Evolutionary conservation across 2,329 filamentous ascomycete species (phyloP), one percentile per base, ranked within the genome.

Genomic region (Cercospora janseana): DNA sequence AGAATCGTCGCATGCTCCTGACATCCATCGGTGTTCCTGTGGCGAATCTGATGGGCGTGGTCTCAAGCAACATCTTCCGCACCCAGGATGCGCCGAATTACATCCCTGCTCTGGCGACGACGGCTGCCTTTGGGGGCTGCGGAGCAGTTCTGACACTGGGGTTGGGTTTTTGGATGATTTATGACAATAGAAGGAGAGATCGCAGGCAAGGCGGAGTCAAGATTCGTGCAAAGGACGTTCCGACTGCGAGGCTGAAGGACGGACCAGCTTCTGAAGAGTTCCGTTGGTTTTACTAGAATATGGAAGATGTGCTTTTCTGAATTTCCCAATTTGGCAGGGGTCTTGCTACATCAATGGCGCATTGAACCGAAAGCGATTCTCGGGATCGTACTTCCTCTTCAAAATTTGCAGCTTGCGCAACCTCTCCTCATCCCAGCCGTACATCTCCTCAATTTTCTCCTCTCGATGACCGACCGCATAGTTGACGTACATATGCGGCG

Each of bases 31-130:
- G 83, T 18, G 86, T 91, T 0, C 86, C 87, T 0, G 66, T 88
- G 7, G 87, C 86, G 3, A 91, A 91, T 57, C 66, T 89, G 27
- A 90, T 90, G 83, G 86, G 85, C 3, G 71, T 88, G 0, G 82
- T 88, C 0, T 75, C 76, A 21, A 81, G 78, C 54, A 87, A 88
- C 60, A 83, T 87, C 51, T 88, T 87, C 69, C 73, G 77, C 12
- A 72, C 75, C 29, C 69, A 82, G 58, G 82, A 86, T 61, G 77
- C 76, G 7, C 85, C 84, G 0, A 80, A 84, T 60, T 88, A 87
- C 61, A 72, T 79, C 46, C 82, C 83, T 1, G 85, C 85, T 0
- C 67, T 87, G 32, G 77, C 81, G 28, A 85, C 82, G 0, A 85
- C 79, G 2, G 82, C 81, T 0, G 76, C 75, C 2, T 85, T 85